Percentiles rank a stretch among this genome's conserved stretches.
phyloP scores from a whole-genome alignment of 2,329 filamentous ascomycete species.

The Sporothrix luriei region DNA sequence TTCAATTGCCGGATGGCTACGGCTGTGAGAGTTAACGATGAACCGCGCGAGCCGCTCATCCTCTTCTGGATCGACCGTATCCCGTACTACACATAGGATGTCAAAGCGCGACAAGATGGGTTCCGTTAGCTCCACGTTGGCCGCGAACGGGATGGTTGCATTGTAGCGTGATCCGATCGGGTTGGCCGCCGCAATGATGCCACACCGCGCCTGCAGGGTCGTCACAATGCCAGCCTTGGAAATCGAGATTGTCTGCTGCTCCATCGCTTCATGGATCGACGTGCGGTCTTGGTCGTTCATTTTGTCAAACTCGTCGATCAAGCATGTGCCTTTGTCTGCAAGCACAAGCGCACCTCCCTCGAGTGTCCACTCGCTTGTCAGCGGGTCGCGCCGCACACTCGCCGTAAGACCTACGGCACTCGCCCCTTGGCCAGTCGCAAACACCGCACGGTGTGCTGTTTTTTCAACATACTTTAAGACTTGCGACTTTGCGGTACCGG shows the following conservation, averaged over 20 bases:
- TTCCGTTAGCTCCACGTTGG: constrained; percentile 96
- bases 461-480: constrained; percentile 97
- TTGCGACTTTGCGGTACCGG: constrained; percentile 97
- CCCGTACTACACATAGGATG: constrained; percentile 91
- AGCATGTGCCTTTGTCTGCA: constrained; percentile 88
- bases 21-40: constrained; percentile 90
- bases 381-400: constrained; percentile 89
- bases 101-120: constrained; percentile 98
- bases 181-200: constrained; percentile 95
- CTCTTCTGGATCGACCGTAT: constrained; percentile 88
- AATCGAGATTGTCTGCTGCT: constrained; percentile 99
- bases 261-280: constrained; percentile 99
- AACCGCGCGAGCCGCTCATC: constrained; percentile 93
- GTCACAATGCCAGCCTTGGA: constrained; percentile 98
- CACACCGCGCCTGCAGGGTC: constrained; percentile 91
- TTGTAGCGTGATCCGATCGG: constrained; percentile 96
- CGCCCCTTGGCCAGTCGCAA: constrained; percentile 95
- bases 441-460: constrained; percentile 93
- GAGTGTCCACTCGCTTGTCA: constrained; percentile 96
- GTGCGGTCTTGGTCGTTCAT: constrained; percentile 99
- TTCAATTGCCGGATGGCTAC: constrained; percentile 65
- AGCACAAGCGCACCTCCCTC: constrained; percentile 95
- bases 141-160: constrained; percentile 89
- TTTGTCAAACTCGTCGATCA: constrained; percentile 99
- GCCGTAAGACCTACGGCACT: constrained; percentile 97